Base-by-base conservation (phyloP, 129 eudicot genomes). In the Sambucus nigra region DNA sequence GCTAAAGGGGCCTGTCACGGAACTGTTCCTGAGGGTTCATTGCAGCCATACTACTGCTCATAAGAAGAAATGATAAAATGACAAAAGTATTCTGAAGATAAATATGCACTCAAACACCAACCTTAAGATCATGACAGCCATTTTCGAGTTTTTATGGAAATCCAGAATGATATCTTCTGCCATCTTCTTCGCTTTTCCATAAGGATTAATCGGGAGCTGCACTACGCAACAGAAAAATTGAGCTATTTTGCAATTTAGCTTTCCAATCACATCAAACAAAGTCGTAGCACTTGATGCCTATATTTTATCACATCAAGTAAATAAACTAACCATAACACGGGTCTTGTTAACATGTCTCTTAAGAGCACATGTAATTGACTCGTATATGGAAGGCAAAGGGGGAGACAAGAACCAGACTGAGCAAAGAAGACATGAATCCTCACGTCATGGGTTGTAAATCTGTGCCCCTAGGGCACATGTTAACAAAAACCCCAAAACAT, bases 181-280 rank as follows among this genome's bases (percentile, higher is more conserved):
- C 87, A 80, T 80, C 53, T 80, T 80, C 79, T 80, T 80, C 52
- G 87, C 87, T 64, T 75, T 80, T 47, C 87, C 87, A 22, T 75
- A 80, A 2, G 87, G 87, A 60, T 80, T 75, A 40, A 80, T 80
- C 3, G 87, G 87, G 63, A 62, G 26, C 82, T 71, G 51, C 28
- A 61, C 59, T 15, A 75, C 10, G 29, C 27, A 59, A 69, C 58
- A 69, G 31, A 29, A 0, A 47, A n/a, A 64, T n/a, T 24, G 7
- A 52, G 49, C 17, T 69, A 21, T 48, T 18, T n/a, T 28, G 33
- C 19, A n/a, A 16, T 25, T n/a, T n/a, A 26, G 15, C 11, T 0
- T 26, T 40, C 24, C 51, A 23, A 48, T 19, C 21, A 23, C 6
- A 19, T 25, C 25, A 51, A n/a, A 24, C 2, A 5, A 27, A 29